Base-by-base conservation (phyloP, 176 grass and related monocot species). In the Aegilops bicornis region DNA sequence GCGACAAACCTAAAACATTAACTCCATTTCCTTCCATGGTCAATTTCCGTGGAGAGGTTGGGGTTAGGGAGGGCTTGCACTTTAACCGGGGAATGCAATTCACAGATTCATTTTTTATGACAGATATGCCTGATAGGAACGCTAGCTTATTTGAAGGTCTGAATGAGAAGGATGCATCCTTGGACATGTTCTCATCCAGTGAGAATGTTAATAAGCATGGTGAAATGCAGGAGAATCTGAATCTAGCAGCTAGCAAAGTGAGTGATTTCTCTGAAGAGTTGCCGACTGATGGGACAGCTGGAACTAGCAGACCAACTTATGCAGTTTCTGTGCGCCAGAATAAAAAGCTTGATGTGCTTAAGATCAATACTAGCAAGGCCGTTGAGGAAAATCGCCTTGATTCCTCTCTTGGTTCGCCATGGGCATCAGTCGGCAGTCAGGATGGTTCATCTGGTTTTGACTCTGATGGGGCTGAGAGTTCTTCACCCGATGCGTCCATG, bases 401-500 rank as follows among this genome's bases (percentile, higher is more conserved):
- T 91, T 95, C 87, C 22, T 85, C 80, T 80, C 73, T 87, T 74
- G 83, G 86, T 69, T 94, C 90, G 76, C 92, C 92, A 61, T 96
- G 92, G 90, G 92, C 90, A 33, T 79, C 79, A 78, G 73, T 94
- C 69, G 83, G 87, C 29, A 90, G 74, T 84, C 88, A 90, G 64
- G 92, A 88, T 77, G 84, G 60, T 71, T 92, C 90, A 45, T 93
- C 87, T 42, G 94, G 86, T 80, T 94, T 88, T 77, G 97, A 96
- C 79, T 99, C 94, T 61, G 97, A 96, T 71, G 25, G 67, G 67
- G 88, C 69, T 31, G 90, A 94, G 84, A 92, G 90, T 87, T 99
- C 92, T 65, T 97, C 92, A 78, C 88, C 90, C 64, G 88, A 94
- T 83, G 86, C 90, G 72, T 94, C 97, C 20, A 91, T 91, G 90